Percentiles rank a stretch among this genome's conserved stretches.
phyloP scores from a whole-genome alignment of 352 stramenopile species.

The Halophytophthora batemanensis region DNA sequence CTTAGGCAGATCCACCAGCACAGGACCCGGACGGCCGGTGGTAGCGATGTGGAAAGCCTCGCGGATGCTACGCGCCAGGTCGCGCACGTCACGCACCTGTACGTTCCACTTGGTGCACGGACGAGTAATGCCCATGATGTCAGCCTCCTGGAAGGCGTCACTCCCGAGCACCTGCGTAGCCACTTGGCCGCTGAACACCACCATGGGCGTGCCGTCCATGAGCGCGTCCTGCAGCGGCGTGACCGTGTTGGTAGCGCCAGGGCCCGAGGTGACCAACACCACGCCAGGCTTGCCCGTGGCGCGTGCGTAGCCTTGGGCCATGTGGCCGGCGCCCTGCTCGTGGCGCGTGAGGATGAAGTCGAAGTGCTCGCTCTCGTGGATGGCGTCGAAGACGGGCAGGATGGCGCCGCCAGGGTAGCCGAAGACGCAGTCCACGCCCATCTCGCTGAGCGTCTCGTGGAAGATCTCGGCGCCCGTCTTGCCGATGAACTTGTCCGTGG shows the following conservation, averaged over 20 bases:
- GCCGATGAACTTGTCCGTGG: slow-evolving; percentile 86
- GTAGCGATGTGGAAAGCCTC: slow-evolving; percentile 95
- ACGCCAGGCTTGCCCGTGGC: slow-evolving; percentile 88
- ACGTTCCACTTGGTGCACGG: slow-evolving; percentile 97
- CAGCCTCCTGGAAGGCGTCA: slow-evolving; percentile 92
- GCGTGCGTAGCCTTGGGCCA: slow-evolving; percentile 83
- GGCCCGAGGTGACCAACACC: slow-evolving; percentile 92
- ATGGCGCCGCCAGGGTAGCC: slow-evolving; percentile 94
- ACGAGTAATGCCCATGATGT: slow-evolving; percentile 82
- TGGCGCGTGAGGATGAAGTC: slow-evolving; percentile 81
- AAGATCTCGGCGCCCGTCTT: slow-evolving; percentile 93
- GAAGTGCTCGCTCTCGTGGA: slow-evolving; percentile 86
- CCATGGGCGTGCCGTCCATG: slow-evolving; percentile 93
- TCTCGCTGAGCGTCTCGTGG: slow-evolving; percentile 90
- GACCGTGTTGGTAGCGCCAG: slow-evolving; percentile 93
- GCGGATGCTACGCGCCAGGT: slow-evolving; percentile 93
- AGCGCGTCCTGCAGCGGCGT: slow-evolving; percentile 93
- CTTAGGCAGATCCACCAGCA: slow-evolving; percentile 96
- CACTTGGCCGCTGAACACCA: slow-evolving; percentile 94
- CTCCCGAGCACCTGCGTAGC: slow-evolving; percentile 89
- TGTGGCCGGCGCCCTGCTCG: slow-evolving; percentile 82
- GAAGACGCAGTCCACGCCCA: slow-evolving; percentile 91
- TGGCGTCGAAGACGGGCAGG: slow-evolving; percentile 93
- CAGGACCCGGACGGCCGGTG: slow-evolving; percentile 91
- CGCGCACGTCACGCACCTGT: slow-evolving; percentile 94